A percentile compares a stretch with the other conserved stretches of the same genome.
Conservation (phyloP, 169 alveolate species). For the Cryptosporidium felis region DNA sequence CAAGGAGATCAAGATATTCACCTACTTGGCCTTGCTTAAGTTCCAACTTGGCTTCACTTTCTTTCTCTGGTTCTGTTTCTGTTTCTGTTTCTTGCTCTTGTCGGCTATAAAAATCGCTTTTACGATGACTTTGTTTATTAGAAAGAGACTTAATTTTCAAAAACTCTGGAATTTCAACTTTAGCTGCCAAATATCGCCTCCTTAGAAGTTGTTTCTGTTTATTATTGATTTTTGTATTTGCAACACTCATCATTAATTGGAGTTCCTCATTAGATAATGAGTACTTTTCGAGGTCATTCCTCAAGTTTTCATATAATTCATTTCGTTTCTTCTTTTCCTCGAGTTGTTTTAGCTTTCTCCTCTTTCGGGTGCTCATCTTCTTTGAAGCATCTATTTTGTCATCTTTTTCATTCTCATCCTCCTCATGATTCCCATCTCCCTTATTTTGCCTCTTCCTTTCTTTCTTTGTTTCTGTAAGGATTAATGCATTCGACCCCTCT, state of each 20-base stretch:
- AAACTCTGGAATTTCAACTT: slow-evolving; percentile 74
- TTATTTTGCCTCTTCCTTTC: slow-evolving; percentile 41
- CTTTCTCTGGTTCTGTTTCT: not conserved
- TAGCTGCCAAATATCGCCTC: slow-evolving; percentile 56
- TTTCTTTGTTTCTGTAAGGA: slow-evolving; percentile 20
- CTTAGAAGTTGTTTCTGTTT: slow-evolving; percentile 55
- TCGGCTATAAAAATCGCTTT: too few relatives aligned
- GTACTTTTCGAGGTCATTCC: slow-evolving; percentile 72
- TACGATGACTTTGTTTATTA: too few relatives aligned
- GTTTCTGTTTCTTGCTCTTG: slow-evolving; percentile 16
- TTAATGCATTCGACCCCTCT: slow-evolving; percentile 34
- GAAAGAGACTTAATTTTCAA: not conserved
- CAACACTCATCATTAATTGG: slow-evolving; percentile 69
- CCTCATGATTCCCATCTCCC: not conserved
- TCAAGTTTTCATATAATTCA: slow-evolving; percentile 15
- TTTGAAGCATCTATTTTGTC: not conserved
- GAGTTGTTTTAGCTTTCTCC: slow-evolving; percentile 32
- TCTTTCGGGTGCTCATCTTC: slow-evolving; percentile 46
- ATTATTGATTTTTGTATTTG: slow-evolving; percentile 44
- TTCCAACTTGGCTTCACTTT: not conserved
- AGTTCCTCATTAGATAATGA: slow-evolving; percentile 62
- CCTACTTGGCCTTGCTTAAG: not conserved
- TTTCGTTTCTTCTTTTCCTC: slow-evolving; percentile 20
- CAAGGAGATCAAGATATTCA: not conserved
- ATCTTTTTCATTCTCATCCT: not conserved